Conservation (phyloP, 2,329 filamentous ascomycete species). For the Emericellopsis cladophorae region DNA sequence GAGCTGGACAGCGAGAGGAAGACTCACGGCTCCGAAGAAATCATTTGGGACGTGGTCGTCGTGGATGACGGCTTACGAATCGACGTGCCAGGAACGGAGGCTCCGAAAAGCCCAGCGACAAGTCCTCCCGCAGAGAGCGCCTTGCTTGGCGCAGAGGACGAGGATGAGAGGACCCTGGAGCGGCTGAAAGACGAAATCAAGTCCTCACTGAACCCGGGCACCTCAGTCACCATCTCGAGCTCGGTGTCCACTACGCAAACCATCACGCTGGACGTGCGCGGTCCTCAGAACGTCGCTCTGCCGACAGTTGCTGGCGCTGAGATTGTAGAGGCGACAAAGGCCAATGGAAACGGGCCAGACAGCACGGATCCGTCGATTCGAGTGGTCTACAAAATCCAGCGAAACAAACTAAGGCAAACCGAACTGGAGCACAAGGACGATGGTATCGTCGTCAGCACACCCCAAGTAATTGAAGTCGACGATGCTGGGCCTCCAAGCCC, state of each 20-base stretch:
- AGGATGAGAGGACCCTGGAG: conserved; percentile 27
- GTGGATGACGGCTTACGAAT: conserved; percentile 44
- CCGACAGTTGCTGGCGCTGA: conserved; percentile 45
- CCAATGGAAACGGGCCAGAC: conserved; percentile 9
- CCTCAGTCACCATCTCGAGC: conserved; percentile 47
- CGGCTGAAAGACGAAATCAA: conserved; percentile 40
- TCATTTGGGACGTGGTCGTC: conserved; percentile 56
- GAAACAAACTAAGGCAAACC: conserved; percentile 32
- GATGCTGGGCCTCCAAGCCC: conserved; percentile 7
- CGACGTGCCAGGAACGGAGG: conserved; percentile 25
- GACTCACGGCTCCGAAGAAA: conserved; percentile 36
- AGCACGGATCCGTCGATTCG: conserved; percentile 24
- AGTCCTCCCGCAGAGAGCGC: background rate
- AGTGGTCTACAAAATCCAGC: conserved; percentile 47
- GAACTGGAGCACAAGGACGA: conserved; percentile 21
- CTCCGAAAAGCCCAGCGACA: background rate
- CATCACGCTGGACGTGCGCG: conserved; percentile 51
- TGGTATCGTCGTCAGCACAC: conserved; percentile 4
- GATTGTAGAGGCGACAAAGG: conserved; percentile 36
- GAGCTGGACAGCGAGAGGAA: conserved; percentile 35
- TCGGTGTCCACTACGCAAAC: conserved; percentile 47
- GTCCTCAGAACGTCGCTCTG: conserved; percentile 34
- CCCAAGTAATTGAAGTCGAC: conserved; percentile 11
- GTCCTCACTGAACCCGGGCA: conserved; percentile 39
- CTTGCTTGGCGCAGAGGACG: conserved; percentile 4